phyloP scores from a whole-genome alignment of 768 basidiomycete genomes.

The Nidularia pulvinata region DNA sequence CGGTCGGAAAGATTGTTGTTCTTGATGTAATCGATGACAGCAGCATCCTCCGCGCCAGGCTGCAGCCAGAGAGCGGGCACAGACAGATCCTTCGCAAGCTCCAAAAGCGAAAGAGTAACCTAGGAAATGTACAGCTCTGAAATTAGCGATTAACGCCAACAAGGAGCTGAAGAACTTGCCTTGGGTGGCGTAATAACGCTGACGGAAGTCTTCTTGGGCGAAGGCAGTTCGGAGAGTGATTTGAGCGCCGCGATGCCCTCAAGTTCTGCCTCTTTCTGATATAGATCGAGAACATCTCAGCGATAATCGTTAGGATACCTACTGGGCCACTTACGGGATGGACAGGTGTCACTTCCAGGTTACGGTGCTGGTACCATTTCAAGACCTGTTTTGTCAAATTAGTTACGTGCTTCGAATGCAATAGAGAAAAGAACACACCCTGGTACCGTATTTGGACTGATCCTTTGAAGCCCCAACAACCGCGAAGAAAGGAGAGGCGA shows the following conservation, averaged over 20 bases:
- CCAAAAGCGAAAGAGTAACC: slow-evolving; percentile 70
- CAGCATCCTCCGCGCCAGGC: slow-evolving; percentile 78
- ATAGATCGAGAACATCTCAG: background rate
- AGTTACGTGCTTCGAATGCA: background rate
- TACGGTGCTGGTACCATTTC: slow-evolving; percentile 71
- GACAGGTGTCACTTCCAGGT: slow-evolving; percentile 65
- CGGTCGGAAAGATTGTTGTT: slow-evolving; percentile 61
- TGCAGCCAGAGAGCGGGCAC: slow-evolving; percentile 88
- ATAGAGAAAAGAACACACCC: slow-evolving; percentile 32
- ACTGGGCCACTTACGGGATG: slow-evolving; percentile 64
- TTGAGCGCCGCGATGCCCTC: slow-evolving; percentile 62
- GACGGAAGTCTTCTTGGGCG: slow-evolving; percentile 67
- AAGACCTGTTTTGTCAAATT: slow-evolving; percentile 59
- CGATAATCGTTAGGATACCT: background rate
- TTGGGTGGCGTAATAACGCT: slow-evolving; percentile 80
- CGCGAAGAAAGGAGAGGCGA: slow-evolving; percentile 65
- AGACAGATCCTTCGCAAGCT: slow-evolving; percentile 66
- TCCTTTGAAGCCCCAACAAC: slow-evolving; percentile 87
- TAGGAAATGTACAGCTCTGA: slow-evolving; percentile 17
- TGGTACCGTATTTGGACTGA: slow-evolving; percentile 77
- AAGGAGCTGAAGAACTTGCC: slow-evolving; percentile 28
- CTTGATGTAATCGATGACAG: slow-evolving; percentile 64
- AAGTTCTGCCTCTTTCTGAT: slow-evolving; percentile 68
- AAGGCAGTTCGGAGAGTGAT: slow-evolving; percentile 54
- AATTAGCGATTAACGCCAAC: background rate